phyloP scores from a whole-genome alignment of 1,284 basidiomycete species.

The Polyporus tsugae region DNA sequence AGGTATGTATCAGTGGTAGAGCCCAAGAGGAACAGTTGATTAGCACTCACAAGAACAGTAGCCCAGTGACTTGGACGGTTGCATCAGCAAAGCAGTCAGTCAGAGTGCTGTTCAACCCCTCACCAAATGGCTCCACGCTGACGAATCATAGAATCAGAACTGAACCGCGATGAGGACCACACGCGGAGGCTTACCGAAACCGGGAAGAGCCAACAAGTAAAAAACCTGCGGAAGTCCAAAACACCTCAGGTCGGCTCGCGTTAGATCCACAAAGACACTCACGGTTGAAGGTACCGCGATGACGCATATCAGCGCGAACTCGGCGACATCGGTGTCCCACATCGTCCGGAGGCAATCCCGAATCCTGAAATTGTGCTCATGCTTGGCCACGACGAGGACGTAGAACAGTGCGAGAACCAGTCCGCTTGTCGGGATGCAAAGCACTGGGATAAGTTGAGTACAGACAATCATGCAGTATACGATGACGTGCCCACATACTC shows the following conservation, averaged over 20 bases:
- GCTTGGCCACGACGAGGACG: slow-evolving; percentile 11
- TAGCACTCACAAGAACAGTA: not conserved
- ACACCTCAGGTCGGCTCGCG: not conserved
- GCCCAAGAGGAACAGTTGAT: not conserved
- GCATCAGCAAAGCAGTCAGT: not conserved
- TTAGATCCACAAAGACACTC: not conserved
- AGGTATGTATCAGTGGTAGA: not conserved
- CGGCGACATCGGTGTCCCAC: slow-evolving; percentile 10
- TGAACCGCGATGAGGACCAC: not conserved
- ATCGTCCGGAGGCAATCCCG: not conserved
- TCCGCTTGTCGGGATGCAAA: slow-evolving; percentile 1
- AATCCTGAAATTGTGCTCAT: slow-evolving; percentile 9
- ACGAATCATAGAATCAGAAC: not conserved
- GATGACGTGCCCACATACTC: not conserved
- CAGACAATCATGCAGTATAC: too few relatives aligned
- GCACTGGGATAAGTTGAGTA: not conserved
- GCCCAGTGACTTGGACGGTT: not conserved
- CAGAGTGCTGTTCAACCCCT: not conserved
- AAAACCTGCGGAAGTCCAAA: not conserved
- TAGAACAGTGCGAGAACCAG: not conserved
- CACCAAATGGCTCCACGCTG: slow-evolving; percentile 3
- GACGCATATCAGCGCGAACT: slow-evolving; percentile 13
- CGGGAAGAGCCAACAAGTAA: not conserved
- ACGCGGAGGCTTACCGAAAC: not conserved
- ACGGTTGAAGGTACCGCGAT: slow-evolving; percentile 6